Evolutionary conservation across 495 filamentous ascomycete genomes (phyloP).

Genomic region (Melanomma pulvis-pyrius): DNA sequence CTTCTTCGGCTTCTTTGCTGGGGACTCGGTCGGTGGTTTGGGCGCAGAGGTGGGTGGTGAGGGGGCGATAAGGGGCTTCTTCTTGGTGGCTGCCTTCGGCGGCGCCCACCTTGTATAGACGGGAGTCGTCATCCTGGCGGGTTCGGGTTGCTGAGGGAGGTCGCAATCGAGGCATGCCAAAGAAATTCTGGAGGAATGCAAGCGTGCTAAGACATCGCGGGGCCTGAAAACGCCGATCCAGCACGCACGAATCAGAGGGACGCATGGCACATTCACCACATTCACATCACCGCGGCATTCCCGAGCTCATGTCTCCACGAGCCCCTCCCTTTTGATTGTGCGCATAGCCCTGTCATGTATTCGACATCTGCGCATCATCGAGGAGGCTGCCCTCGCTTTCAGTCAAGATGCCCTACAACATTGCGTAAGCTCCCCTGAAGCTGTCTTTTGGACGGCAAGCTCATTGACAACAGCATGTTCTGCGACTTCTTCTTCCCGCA

Average conservation of each 20-base stretch:
- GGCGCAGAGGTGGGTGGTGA: background rate
- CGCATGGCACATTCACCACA: too few relatives aligned
- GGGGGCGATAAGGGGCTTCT: background rate
- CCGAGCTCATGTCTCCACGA: slow-evolving; percentile 12
- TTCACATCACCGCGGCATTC: background rate
- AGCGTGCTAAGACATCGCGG: slow-evolving; percentile 34
- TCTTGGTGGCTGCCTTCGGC: slow-evolving; percentile 41
- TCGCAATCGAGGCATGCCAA: background rate
- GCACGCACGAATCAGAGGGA: background rate
- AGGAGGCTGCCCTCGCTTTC: slow-evolving; percentile 32
- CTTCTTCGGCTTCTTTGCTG: slow-evolving; percentile 21
- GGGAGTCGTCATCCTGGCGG: slow-evolving; percentile 44
- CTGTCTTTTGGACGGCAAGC: background rate
- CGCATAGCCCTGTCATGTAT: slow-evolving; percentile 16
- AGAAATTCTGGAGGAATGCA: slow-evolving; percentile 11
- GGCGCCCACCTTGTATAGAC: slow-evolving; percentile 58
- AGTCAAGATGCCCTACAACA: slow-evolving; percentile 66
- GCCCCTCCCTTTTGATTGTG: background rate
- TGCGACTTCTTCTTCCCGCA: slow-evolving; percentile 99
- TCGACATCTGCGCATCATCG: background rate
- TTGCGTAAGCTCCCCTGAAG: slow-evolving; percentile 59
- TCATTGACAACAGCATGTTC: slow-evolving; percentile 68
- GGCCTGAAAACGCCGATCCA: slow-evolving; percentile 13
- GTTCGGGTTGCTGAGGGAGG: background rate
- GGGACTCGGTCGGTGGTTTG: background rate